phyloP scores from a whole-genome alignment of 495 filamentous ascomycete genomes.

The Penicillium bovifimosum region DNA sequence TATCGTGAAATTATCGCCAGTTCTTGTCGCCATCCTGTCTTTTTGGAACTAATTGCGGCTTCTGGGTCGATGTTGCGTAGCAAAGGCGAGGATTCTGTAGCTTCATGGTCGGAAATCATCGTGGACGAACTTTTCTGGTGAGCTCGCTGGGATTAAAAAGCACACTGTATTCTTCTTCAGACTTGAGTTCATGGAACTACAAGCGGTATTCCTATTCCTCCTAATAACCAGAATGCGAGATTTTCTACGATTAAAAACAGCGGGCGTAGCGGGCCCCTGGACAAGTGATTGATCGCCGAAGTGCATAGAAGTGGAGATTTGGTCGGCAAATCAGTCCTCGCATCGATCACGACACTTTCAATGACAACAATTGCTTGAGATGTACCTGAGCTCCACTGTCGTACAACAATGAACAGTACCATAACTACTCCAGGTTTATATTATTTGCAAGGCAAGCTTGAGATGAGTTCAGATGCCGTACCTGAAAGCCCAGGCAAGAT shows the following conservation, averaged over 20 bases:
- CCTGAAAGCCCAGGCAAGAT: too few relatives aligned
- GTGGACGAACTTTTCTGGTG: not conserved
- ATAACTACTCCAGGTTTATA: too few relatives aligned
- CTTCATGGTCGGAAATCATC: not conserved
- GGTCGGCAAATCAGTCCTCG: constrained; percentile 1
- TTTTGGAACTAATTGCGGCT: not conserved
- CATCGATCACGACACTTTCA: not conserved
- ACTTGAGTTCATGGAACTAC: not conserved
- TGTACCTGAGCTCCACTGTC: not conserved
- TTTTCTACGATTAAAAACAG: too few relatives aligned
- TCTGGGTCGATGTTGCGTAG: constrained; percentile 2
- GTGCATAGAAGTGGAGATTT: not conserved
- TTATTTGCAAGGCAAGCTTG: too few relatives aligned
- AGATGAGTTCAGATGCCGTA: too few relatives aligned
- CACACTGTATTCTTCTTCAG: not conserved
- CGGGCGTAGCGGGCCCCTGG: too few relatives aligned
- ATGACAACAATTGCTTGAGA: not conserved
- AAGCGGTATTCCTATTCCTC: too few relatives aligned
- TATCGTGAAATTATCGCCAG: constrained; percentile 38
- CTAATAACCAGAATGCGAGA: too few relatives aligned
- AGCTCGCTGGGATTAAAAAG: not conserved
- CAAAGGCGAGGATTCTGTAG: constrained; percentile 1
- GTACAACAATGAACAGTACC: not conserved
- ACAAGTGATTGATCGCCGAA: not conserved
- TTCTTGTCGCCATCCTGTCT: constrained; percentile 14